These are phyloP conservation scores for Hypholoma fasciculare DNA, from an alignment of 768 basidiomycete species.

Conservation along the genomic window DNA sequence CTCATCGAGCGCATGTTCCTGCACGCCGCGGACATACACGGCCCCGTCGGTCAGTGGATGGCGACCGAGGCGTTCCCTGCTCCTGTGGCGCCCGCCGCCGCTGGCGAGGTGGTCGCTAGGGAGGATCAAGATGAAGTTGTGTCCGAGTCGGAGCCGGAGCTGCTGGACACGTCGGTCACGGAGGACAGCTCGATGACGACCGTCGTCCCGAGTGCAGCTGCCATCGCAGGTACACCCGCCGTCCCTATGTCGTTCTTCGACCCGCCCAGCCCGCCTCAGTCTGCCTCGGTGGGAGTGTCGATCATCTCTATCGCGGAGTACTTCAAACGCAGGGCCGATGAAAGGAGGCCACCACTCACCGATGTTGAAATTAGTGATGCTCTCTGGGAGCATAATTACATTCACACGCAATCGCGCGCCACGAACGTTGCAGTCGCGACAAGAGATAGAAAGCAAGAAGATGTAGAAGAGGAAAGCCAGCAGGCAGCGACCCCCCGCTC, in stretches of 20 bases:
- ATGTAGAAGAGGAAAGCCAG: too few relatives aligned
- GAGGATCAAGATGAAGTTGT: not conserved
- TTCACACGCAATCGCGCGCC: too few relatives aligned
- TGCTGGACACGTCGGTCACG: constrained; percentile 3
- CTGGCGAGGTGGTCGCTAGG: too few relatives aligned
- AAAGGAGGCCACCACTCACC: not conserved
- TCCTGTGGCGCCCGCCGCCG: not conserved
- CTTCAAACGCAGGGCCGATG: constrained; percentile 15
- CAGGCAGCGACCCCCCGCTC: constrained; percentile 7
- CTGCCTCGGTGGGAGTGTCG: constrained; percentile 2
- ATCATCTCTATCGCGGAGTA: constrained; percentile 18
- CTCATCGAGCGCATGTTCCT: not conserved
- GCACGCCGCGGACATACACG: too few relatives aligned
- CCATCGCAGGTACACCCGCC: not conserved
- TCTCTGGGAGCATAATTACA: too few relatives aligned
- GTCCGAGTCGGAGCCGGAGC: not conserved
- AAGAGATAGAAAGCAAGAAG: too few relatives aligned
- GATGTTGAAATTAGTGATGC: not conserved
- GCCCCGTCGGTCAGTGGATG: too few relatives aligned
- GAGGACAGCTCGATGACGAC: not conserved
- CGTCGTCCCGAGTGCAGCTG: not conserved
- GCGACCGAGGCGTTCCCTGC: too few relatives aligned
- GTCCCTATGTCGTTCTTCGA: not conserved
- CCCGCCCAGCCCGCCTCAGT: not conserved
- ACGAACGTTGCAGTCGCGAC: not conserved